Conservation (phyloP, 2,329 filamentous ascomycete genomes). For the Neofusicoccum ribis region DNA sequence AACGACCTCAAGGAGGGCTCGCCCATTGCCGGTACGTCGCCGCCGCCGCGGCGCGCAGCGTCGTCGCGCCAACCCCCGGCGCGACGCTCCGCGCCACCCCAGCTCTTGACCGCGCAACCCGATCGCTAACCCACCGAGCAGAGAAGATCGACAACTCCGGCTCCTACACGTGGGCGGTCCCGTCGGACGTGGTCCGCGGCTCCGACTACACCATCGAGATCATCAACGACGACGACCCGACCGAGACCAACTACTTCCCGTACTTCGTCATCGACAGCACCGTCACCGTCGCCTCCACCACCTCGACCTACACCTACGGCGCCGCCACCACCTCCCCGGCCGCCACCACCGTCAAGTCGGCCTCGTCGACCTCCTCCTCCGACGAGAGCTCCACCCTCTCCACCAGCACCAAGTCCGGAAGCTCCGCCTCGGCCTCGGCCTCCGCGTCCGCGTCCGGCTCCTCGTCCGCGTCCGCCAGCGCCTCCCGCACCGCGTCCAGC, state of each 20-base stretch:
- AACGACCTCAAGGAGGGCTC: slow-evolving; percentile 43
- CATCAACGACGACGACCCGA: slow-evolving; percentile 46
- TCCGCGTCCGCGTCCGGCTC: slow-evolving; percentile 19
- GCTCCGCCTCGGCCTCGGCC: slow-evolving; percentile 26
- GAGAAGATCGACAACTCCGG: slow-evolving; percentile 51
- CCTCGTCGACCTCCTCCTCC: slow-evolving; percentile 26
- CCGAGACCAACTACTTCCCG: slow-evolving; percentile 53
- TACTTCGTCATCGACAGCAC: slow-evolving; percentile 52
- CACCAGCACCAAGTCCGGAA: slow-evolving; percentile 27
- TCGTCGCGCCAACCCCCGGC: too few species aligned
- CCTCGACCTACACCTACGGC: slow-evolving; percentile 30
- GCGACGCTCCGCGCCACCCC: too few species aligned
- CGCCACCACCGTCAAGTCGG: slow-evolving; percentile 20
- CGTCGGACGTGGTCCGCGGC: slow-evolving; percentile 42
- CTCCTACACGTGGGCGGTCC: slow-evolving; percentile 50
- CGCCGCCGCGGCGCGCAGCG: too few species aligned
- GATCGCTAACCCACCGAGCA: slow-evolving; percentile 26
- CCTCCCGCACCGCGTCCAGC: slow-evolving; percentile 24
- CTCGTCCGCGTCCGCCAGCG: slow-evolving; percentile 26
- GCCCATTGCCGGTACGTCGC: slow-evolving; percentile 41
- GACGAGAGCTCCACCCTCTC: slow-evolving; percentile 18
- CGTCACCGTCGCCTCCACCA: slow-evolving; percentile 37
- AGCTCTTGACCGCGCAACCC: too few species aligned
- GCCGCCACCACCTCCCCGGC: slow-evolving; percentile 31
- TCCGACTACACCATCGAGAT: slow-evolving; percentile 57